Conservation (phyloP, 1,284 basidiomycete genomes). For the Microbotryum silenes-acaulis region DNA sequence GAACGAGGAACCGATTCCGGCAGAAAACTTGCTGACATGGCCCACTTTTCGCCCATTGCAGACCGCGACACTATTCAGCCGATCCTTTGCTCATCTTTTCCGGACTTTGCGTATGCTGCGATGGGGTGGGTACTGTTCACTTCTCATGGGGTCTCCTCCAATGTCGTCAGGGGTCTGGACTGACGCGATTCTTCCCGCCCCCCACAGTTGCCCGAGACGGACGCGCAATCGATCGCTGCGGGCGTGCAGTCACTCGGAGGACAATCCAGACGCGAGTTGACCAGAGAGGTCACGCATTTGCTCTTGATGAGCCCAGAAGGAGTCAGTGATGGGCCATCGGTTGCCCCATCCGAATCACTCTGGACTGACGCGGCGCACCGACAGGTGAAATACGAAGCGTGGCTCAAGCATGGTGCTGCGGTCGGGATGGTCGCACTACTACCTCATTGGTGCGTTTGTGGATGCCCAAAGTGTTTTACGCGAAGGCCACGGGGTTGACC, state of each 20-base stretch:
- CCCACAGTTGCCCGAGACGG: constrained; percentile 51
- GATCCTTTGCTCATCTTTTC: constrained; percentile 72
- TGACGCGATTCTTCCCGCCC: neutral
- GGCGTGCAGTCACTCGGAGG: constrained; percentile 71
- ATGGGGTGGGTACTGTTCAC: constrained; percentile 49
- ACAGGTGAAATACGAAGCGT: constrained; percentile 32
- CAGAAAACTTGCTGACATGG: neutral
- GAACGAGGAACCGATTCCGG: neutral
- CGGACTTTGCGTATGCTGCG: constrained; percentile 58
- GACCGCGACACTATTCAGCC: constrained; percentile 59
- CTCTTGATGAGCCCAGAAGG: constrained; percentile 51
- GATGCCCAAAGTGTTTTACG: neutral
- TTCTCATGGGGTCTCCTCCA: neutral
- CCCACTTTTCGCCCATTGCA: constrained; percentile 30
- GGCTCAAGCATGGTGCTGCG: constrained; percentile 28
- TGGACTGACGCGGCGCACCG: neutral
- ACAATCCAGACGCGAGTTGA: constrained; percentile 64
- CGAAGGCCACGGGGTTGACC: neutral
- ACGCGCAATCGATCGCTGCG: constrained; percentile 63
- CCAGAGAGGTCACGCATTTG: constrained; percentile 75
- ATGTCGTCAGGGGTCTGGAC: neutral
- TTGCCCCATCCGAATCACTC: neutral
- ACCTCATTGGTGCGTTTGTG: constrained; percentile 32
- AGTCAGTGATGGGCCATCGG: constrained; percentile 25
- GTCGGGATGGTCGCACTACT: constrained; percentile 33